These are phyloP conservation scores for Tremella mesenterica DNA, from an alignment of 768 basidiomycete genomes.

Conservation along the genomic window DNA sequence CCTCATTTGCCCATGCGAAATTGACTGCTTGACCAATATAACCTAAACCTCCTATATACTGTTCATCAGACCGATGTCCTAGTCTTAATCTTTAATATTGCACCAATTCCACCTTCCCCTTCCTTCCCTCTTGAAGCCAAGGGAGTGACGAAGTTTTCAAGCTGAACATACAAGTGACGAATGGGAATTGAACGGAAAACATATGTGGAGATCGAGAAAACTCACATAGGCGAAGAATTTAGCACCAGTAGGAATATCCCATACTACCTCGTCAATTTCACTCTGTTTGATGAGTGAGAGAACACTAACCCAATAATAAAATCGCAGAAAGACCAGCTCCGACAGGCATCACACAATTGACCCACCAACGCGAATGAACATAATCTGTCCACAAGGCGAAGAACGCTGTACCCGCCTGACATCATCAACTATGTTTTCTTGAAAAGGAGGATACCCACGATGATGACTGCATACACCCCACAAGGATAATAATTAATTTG, in stretches of 20 bases:
- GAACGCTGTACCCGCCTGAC: too few species aligned
- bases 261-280: slow-evolving; percentile 47
- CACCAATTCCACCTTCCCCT: too few species aligned
- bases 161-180: too few species aligned
- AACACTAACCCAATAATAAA: too few species aligned
- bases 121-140: too few species aligned
- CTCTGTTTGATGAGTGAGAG: slow-evolving; percentile 13
- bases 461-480: slow-evolving; percentile 23
- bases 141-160: too few species aligned
- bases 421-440: background rate
- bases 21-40: slow-evolving; percentile 70
- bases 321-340: background rate
- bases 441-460: slow-evolving; percentile 9
- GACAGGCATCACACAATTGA: background rate
- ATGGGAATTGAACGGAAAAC: background rate
- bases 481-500: slow-evolving; percentile 33
- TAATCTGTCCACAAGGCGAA: background rate
- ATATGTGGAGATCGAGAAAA: background rate
- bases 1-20: slow-evolving; percentile 75
- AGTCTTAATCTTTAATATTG: too few species aligned
- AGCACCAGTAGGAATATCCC: slow-evolving; percentile 53
- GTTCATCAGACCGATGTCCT: too few species aligned
- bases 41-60: slow-evolving; percentile 52
- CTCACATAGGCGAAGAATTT: slow-evolving; percentile 66
- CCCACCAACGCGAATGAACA: background rate